A percentile compares a stretch with the other conserved stretches of the same genome.
Evolutionary conservation across 2,329 filamentous ascomycete genomes (phyloP).

Genomic region (Acephala macrosclerotiorum): DNA sequence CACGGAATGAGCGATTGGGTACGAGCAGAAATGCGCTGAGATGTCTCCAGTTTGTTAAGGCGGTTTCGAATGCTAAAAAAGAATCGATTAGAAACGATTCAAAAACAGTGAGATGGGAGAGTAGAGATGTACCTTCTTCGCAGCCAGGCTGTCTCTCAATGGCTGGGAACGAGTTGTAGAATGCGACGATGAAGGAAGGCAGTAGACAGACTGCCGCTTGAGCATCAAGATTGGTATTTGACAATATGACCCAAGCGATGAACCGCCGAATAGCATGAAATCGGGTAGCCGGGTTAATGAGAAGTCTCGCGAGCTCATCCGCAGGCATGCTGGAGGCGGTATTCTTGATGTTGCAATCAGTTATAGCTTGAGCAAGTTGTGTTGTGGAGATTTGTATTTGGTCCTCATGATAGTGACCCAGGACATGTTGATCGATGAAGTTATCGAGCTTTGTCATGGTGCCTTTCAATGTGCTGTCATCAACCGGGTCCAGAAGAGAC

Average conservation of each 20-base stretch:
- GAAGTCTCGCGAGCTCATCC: conserved; percentile 8
- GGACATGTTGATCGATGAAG: conserved; percentile 50
- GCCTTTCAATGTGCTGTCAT: conserved; percentile 47
- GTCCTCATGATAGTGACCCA: conserved; percentile 48
- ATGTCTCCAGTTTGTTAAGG: conserved; percentile 21
- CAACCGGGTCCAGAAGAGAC: conserved; percentile 47
- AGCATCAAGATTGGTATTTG: neutral
- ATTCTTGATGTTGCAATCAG: neutral
- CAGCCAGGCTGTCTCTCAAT: conserved; percentile 12
- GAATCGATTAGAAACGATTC: neutral
- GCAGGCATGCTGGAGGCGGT: neutral
- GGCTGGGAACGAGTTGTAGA: conserved; percentile 5
- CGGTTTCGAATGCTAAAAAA: conserved; percentile 15
- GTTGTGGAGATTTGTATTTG: neutral
- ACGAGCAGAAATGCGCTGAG: conserved; percentile 19
- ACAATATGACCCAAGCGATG: conserved; percentile 17
- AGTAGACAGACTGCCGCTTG: conserved; percentile 2
- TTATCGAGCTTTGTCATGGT: conserved; percentile 46
- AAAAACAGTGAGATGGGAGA: neutral
- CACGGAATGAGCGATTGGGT: conserved; percentile 6
- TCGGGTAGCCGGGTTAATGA: conserved; percentile 16
- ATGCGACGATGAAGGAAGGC: conserved; percentile 5
- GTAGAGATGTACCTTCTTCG: conserved; percentile 13
- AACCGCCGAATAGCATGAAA: conserved; percentile 9
- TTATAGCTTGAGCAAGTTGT: neutral